Base-by-base conservation (phyloP, 2,329 filamentous ascomycete species). In the Xylariaceae sp. region DNA sequence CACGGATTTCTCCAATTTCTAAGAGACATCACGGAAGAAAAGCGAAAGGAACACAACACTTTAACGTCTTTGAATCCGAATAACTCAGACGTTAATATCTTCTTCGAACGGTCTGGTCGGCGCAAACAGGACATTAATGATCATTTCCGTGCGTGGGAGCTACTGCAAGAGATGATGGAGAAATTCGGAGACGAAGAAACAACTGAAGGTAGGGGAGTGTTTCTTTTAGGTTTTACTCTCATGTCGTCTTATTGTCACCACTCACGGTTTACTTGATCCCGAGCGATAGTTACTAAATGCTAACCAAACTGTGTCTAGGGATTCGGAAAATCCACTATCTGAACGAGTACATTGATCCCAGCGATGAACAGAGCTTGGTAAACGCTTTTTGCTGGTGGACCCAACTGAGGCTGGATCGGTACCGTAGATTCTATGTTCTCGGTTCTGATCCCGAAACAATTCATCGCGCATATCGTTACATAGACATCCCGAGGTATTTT, bases 311-410 rank as follows among this genome's bases (percentile, higher is more conserved):
- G 48, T 43, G 9, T 27, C 4, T 8, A 60, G 63, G 64, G 2
- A 56, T 67, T 30, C 60, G 63, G 4, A 69, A 65, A 45, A 61
- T 84, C 4, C 64, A 78, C 1, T 76, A 74, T 63, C 78, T 77
- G 0, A 74, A 75, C 11, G 62, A 70, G 3, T 66, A 59, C 1
- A 79, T 86, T 45, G 76, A 83, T 53, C 72, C 75, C 0, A 79
- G 80, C 52, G 81, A 86, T 57, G 83, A 86, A 63, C 79, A 84
- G 62, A 83, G 78, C 54, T 69, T 86, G 31, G 75, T 85, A 7
- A 81, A 84, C 58, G 85, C 80, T 78, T 86, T 84, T 64, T 80
- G 78, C 1, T 79, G 73, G 67, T 86, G 82, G 83, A 72, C 80
- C 0, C 69, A 73, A 34, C 56, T 67, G 53, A 75, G 76, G 32